Evolutionary conservation across 192 early-diverging fungal genomes (phyloP).

Genomic region (Fimicolochytrium jonesii): DNA sequence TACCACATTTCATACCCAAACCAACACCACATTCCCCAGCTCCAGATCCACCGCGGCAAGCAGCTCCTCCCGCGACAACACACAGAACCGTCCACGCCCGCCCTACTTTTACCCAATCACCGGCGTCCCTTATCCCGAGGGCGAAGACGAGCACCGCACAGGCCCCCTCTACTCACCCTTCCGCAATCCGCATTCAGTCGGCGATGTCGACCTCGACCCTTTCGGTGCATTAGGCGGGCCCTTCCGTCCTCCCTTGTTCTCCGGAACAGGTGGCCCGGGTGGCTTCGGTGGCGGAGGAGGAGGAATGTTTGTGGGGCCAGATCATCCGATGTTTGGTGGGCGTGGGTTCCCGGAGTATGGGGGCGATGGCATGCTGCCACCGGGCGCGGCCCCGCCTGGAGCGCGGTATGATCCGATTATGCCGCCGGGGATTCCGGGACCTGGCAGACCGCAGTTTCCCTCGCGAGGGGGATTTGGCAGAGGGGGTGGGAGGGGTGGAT

Average conservation of each 20-base stretch:
- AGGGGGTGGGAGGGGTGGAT: constrained; percentile 14
- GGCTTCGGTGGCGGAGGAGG: constrained; percentile 53
- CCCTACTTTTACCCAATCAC: constrained; percentile 1
- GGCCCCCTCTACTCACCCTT: background rate
- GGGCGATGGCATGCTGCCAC: constrained; percentile 46
- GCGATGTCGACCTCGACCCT: constrained; percentile 71
- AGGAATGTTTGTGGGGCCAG: constrained; percentile 84
- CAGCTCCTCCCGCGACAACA: background rate
- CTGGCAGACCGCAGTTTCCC: background rate
- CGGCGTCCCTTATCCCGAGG: background rate
- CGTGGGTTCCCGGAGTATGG: too few relatives aligned
- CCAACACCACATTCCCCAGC: background rate
- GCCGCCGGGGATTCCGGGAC: constrained; percentile 57
- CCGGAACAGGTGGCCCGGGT: constrained; percentile 7
- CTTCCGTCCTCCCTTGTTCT: background rate
- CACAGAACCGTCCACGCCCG: background rate
- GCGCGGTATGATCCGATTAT: constrained; percentile 90
- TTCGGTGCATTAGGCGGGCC: constrained; percentile 43
- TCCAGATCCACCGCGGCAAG: background rate
- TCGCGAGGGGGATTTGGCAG: constrained; percentile 25
- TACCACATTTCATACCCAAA: background rate
- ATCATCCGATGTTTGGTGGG: constrained; percentile 85
- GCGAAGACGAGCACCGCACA: background rate
- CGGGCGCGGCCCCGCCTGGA: constrained; percentile 54
- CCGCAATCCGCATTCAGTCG: constrained; percentile 58